A percentile compares a stretch with the other conserved stretches of the same genome.
Evolutionary conservation across 805 yeast genomes (phyloP).

Genomic region (Saccharomycopsis amapae): DNA sequence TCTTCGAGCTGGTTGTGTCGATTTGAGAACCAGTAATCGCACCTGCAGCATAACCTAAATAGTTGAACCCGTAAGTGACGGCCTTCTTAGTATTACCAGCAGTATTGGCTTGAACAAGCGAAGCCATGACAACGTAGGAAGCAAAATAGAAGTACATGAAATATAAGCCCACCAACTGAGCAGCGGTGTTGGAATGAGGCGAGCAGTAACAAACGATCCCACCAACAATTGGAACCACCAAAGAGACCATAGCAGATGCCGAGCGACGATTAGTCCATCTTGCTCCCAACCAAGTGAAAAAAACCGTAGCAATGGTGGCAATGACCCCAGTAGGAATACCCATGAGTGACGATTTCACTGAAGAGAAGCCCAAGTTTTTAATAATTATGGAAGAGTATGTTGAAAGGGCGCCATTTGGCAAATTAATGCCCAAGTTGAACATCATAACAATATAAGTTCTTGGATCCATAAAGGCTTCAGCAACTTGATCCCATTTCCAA

Average conservation of each 20-base stretch:
- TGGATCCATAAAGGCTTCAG: conserved; percentile 35
- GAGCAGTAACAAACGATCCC: conserved; percentile 30
- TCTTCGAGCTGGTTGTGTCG: conserved; percentile 38
- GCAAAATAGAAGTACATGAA: conserved; percentile 34
- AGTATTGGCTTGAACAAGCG: conserved; percentile 40
- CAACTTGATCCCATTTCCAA: conserved; percentile 33
- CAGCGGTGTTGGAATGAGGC: conserved; percentile 25
- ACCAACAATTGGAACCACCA: conserved; percentile 28
- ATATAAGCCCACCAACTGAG: conserved; percentile 32
- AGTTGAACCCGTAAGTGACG: conserved; percentile 41
- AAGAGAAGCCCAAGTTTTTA: conserved; percentile 34
- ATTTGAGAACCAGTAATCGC: conserved; percentile 70
- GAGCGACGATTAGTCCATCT: conserved; percentile 27
- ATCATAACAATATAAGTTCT: conserved; percentile 36
- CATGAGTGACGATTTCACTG: conserved; percentile 36
- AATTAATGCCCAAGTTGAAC: conserved; percentile 28
- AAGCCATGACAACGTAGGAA: conserved; percentile 30
- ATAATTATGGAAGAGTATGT: conserved; percentile 29
- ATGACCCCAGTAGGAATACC: conserved; percentile 43
- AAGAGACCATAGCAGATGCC: conserved; percentile 5
- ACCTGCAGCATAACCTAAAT: conserved; percentile 61
- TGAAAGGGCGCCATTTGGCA: conserved; percentile 41
- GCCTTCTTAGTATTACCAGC: conserved; percentile 69
- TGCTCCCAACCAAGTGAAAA: conserved; percentile 22
- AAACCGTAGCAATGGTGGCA: conserved; percentile 34